Percentiles rank a stretch among this genome's conserved stretches.
Evolutionary conservation across 208 protist genomes (phyloP).

Genomic region (Acanthamoeba royreba): DNA sequence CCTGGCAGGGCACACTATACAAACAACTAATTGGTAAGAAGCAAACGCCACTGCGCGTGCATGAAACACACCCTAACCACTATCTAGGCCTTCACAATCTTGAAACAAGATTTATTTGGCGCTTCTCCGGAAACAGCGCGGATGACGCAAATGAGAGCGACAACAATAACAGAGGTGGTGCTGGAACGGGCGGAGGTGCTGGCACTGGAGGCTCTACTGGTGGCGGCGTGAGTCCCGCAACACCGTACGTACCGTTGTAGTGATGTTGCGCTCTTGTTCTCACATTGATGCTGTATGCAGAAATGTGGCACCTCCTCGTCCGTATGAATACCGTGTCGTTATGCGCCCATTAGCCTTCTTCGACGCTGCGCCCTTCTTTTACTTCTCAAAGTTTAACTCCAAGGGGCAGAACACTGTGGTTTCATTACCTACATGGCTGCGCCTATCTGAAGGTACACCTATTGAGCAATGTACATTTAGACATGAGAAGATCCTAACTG

Average conservation of each 20-base stretch:
- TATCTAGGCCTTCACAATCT: neutral
- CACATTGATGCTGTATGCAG: neutral
- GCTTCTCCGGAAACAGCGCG: neutral
- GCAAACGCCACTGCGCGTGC: neutral
- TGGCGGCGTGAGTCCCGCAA: neutral
- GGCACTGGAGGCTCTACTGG: neutral
- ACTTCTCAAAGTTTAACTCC: neutral
- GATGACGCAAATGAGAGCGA: neutral
- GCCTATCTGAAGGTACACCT: neutral
- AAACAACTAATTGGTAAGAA: neutral
- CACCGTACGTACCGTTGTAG: too few species aligned
- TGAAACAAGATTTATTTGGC: neutral
- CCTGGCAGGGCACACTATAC: neutral
- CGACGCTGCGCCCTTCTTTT: neutral
- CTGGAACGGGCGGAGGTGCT: neutral
- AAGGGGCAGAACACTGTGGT: neutral
- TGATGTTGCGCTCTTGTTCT: neutral
- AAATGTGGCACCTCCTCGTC: neutral
- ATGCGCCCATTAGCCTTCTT: constrained; percentile 14
- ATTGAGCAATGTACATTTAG: neutral
- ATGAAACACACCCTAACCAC: too few species aligned
- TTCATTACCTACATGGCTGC: neutral
- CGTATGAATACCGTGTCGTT: neutral
- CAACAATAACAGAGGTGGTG: neutral
- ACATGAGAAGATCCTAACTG: neutral